phyloP scores from a whole-genome alignment of 495 filamentous ascomycete genomes.

The Xylaria curta region DNA sequence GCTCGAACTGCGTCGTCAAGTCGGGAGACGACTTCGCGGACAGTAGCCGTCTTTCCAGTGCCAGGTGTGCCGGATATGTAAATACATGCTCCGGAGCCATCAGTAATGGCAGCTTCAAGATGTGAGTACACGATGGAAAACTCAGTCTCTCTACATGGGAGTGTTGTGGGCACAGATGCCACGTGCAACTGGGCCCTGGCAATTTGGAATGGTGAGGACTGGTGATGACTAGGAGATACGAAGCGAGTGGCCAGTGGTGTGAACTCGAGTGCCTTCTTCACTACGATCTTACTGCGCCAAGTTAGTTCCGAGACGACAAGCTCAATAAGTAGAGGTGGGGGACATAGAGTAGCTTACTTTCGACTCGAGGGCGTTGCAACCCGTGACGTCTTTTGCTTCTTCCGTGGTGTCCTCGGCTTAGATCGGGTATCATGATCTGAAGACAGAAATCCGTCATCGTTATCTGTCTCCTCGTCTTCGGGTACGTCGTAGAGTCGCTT shows the following conservation, averaged over 20 bases:
- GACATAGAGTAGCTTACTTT: slow-evolving; percentile 29
- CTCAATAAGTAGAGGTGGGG: neutral
- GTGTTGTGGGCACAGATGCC: slow-evolving; percentile 82
- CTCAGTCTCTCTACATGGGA: slow-evolving; percentile 92
- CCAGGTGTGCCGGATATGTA: slow-evolving; percentile 99
- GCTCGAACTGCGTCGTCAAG: slow-evolving; percentile 82
- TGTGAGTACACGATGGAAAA: slow-evolving; percentile 92
- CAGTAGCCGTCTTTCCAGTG: slow-evolving; percentile 98
- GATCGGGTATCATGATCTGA: slow-evolving; percentile 53
- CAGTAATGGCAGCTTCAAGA: slow-evolving; percentile 91
- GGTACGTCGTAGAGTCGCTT: slow-evolving; percentile 29
- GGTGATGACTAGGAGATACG: slow-evolving; percentile 75
- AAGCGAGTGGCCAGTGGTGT: slow-evolving; percentile 89
- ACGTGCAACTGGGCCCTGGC: slow-evolving; percentile 91
- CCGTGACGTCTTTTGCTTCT: slow-evolving; percentile 43
- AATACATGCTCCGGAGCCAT: slow-evolving; percentile 92
- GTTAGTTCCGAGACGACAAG: slow-evolving; percentile 62
- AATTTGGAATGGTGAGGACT: slow-evolving; percentile 89
- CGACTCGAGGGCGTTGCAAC: slow-evolving; percentile 40
- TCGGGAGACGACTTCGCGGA: slow-evolving; percentile 91
- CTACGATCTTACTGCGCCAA: slow-evolving; percentile 69
- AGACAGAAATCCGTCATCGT: slow-evolving; percentile 44
- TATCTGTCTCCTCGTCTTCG: slow-evolving; percentile 31
- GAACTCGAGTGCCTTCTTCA: slow-evolving; percentile 94
- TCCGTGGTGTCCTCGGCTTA: slow-evolving; percentile 44